Percentiles rank a stretch among this genome's conserved stretches.
These are phyloP conservation scores for Mikania micrantha DNA, from an alignment of 129 eudicot species.

Conservation along the genomic window DNA sequence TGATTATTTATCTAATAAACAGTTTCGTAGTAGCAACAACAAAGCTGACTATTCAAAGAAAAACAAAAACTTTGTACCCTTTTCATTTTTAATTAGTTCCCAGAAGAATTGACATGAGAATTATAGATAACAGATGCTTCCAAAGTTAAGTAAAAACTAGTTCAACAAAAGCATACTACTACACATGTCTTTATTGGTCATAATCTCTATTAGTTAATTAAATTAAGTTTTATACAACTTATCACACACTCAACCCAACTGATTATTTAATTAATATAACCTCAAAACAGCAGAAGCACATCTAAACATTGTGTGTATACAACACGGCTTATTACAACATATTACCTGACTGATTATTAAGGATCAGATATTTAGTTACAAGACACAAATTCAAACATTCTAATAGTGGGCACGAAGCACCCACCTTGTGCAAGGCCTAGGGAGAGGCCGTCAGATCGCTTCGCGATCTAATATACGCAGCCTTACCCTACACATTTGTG, in stretches of 20 bases:
- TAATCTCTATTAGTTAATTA: not conserved
- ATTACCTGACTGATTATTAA: not conserved
- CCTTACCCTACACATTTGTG: too few species aligned
- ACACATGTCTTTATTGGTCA: not conserved
- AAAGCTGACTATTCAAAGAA: not conserved
- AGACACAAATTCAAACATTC: not conserved
- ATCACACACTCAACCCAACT: not conserved
- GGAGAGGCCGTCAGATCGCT: too few species aligned
- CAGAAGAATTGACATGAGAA: too few species aligned
- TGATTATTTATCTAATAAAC: not conserved
- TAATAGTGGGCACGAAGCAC: not conserved
- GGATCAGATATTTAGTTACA: not conserved
- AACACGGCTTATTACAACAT: not conserved
- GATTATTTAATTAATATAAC: not conserved
- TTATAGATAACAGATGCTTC: not conserved
- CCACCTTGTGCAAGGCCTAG: too few species aligned
- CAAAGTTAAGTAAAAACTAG: not conserved
- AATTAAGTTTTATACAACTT: not conserved
- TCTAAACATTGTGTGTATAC: not conserved
- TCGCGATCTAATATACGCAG: too few species aligned
- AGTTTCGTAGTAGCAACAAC: not conserved
- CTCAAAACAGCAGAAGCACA: not conserved
- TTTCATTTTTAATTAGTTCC: not conserved
- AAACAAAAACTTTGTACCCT: not conserved
- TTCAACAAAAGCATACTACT: not conserved